Percentiles rank a stretch among this genome's conserved stretches.
These are phyloP conservation scores for Mycena capillaripes DNA, from an alignment of 768 basidiomycete genomes.

Conservation along the genomic window DNA sequence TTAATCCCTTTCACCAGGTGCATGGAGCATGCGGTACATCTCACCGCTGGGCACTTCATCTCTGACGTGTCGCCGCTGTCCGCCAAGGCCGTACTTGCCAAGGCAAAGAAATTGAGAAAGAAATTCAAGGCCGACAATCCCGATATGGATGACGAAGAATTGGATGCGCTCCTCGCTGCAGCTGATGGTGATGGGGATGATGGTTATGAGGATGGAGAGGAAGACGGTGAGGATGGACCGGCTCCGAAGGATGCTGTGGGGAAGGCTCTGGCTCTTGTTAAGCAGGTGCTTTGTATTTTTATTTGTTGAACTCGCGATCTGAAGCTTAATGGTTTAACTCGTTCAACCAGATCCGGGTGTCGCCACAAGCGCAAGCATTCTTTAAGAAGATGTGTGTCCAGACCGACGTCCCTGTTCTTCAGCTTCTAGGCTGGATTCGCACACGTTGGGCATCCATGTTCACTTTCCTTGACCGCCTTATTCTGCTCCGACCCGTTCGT, in stretches of 20 bases:
- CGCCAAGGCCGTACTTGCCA: slow-evolving; percentile 1
- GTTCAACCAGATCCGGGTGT: slow-evolving; percentile 23
- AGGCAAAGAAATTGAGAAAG: slow-evolving; percentile 11
- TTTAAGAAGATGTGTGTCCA: slow-evolving; percentile 22
- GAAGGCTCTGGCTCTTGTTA: slow-evolving; percentile 35
- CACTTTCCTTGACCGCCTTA: slow-evolving; percentile 19
- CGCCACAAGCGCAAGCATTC: slow-evolving; percentile 33
- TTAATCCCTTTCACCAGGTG: slow-evolving; percentile 38
- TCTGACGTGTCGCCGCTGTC: slow-evolving; percentile 38
- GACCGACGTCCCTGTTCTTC: background rate
- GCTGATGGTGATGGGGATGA: background rate
- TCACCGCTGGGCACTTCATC: slow-evolving; percentile 45
- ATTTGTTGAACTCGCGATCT: background rate
- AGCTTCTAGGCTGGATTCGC: slow-evolving; percentile 31
- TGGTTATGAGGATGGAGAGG: background rate
- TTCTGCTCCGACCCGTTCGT: slow-evolving; percentile 22
- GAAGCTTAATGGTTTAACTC: too few relatives aligned
- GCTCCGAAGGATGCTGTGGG: slow-evolving; percentile 13
- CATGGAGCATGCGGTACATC: slow-evolving; percentile 50
- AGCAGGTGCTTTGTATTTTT: slow-evolving; percentile 12
- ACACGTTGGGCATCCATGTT: slow-evolving; percentile 36
- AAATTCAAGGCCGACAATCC: slow-evolving; percentile 8
- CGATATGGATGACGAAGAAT: slow-evolving; percentile 20
- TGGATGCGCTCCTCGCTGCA: slow-evolving; percentile 1
- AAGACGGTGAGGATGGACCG: slow-evolving; percentile 1